Percentiles rank a stretch among this genome's conserved stretches.
Conservation (phyloP, 1,284 basidiomycete genomes). For the Pisolithus thermaeus region DNA sequence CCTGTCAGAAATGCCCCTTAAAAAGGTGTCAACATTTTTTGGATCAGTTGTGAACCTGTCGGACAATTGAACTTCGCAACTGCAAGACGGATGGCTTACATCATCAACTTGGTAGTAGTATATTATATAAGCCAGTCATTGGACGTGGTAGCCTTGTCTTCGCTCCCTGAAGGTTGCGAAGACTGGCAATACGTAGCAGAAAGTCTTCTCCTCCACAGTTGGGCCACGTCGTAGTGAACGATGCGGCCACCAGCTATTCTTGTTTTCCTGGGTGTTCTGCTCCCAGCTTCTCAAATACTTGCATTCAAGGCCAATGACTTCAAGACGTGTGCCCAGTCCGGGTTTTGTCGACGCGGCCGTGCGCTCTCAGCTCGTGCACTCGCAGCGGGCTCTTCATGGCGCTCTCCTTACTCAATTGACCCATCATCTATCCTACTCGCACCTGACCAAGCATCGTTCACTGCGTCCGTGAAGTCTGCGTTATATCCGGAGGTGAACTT, state of each 20-base stretch:
- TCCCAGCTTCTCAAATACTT: slow-evolving; percentile 21
- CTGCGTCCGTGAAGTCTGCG: slow-evolving; percentile 65
- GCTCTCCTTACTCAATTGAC: slow-evolving; percentile 79
- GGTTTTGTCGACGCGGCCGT: slow-evolving; percentile 86
- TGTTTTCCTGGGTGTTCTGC: slow-evolving; percentile 25
- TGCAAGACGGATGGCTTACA: background rate
- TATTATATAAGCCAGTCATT: background rate
- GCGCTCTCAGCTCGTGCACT: slow-evolving; percentile 69
- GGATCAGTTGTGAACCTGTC: no score
- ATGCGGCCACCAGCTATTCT: slow-evolving; percentile 21
- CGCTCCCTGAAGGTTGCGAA: background rate
- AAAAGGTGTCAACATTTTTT: no score
- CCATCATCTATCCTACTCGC: slow-evolving; percentile 45
- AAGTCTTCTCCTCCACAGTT: background rate
- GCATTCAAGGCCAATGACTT: slow-evolving; percentile 79
- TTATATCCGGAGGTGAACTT: slow-evolving; percentile 83
- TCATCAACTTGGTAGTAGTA: background rate
- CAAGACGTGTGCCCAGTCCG: slow-evolving; percentile 86
- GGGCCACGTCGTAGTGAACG: background rate
- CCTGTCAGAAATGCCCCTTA: no score
- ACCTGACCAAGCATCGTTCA: slow-evolving; percentile 56
- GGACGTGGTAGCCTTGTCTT: no score
- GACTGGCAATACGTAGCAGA: background rate
- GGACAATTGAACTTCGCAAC: no score
- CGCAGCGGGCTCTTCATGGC: slow-evolving; percentile 55